Evolutionary conservation across 1,284 basidiomycete genomes (phyloP).

Genomic region (Pseudozyma thailandica): DNA sequence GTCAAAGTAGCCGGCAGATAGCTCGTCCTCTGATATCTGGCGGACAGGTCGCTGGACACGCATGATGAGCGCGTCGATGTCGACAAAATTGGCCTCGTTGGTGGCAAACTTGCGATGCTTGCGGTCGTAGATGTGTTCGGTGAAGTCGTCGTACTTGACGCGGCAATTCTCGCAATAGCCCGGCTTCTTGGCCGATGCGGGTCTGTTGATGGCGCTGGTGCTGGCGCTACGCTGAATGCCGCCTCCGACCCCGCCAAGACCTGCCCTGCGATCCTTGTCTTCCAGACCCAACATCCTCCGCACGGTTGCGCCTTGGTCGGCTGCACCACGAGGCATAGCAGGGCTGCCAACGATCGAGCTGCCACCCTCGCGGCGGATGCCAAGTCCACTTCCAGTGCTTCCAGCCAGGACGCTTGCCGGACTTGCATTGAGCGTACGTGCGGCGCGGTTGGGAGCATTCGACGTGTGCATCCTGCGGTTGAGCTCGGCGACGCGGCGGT

Average conservation of each 20-base stretch:
- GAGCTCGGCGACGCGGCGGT: constrained; percentile 55
- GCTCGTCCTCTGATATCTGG: constrained; percentile 25
- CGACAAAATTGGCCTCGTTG: constrained; percentile 81
- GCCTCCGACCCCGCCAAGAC: neutral
- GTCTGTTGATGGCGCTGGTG: constrained; percentile 33
- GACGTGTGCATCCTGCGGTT: constrained; percentile 56
- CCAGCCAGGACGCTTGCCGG: constrained; percentile 45
- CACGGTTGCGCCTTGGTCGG: constrained; percentile 46
- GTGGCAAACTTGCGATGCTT: constrained; percentile 88
- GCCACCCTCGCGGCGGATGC: constrained; percentile 37
- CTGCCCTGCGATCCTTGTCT: constrained; percentile 15
- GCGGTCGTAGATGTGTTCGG: constrained; percentile 81
- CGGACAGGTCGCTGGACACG: constrained; percentile 72
- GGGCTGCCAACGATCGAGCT: constrained; percentile 21
- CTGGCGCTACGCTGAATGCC: constrained; percentile 48
- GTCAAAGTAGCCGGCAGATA: constrained; percentile 27
- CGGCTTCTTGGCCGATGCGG: constrained; percentile 80
- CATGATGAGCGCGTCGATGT: constrained; percentile 82
- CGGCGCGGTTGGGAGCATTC: constrained; percentile 16
- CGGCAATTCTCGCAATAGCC: constrained; percentile 99
- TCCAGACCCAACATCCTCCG: constrained; percentile 58
- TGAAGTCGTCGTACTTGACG: constrained; percentile 88
- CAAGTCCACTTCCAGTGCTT: constrained; percentile 42
- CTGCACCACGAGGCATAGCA: constrained; percentile 13
- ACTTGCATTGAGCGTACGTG: constrained; percentile 34